A percentile compares a stretch with the other conserved stretches of the same genome.
phyloP scores from a whole-genome alignment of 441 rosid genomes.

The Euphorbia corollata region DNA sequence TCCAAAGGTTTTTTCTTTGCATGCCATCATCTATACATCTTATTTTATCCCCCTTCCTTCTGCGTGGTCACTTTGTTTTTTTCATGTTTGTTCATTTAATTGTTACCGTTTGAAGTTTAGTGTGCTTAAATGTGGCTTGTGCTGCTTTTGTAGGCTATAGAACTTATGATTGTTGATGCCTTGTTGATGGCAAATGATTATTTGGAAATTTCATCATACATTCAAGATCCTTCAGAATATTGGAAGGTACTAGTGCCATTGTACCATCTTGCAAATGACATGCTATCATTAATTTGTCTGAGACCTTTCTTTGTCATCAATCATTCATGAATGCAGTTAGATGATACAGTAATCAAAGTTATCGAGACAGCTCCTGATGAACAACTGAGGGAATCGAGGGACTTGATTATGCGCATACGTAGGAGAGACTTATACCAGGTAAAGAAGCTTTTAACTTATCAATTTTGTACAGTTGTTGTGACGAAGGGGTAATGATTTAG shows the following conservation, averaged over 20 bases:
- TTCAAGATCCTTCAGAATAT: slow-evolving; percentile 66
- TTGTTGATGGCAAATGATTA: slow-evolving; percentile 60
- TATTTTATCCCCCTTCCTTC: background rate
- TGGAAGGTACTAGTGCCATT: slow-evolving; percentile 54
- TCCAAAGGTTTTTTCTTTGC: background rate
- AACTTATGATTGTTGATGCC: slow-evolving; percentile 88
- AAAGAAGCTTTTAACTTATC: slow-evolving; percentile 7
- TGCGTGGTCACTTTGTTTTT: slow-evolving; percentile 9
- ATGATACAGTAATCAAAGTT: slow-evolving; percentile 70
- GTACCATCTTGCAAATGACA: background rate
- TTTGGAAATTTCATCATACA: slow-evolving; percentile 49
- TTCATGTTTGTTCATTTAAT: background rate
- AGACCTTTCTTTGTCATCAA: background rate
- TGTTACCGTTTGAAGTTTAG: background rate
- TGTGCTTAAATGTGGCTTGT: slow-evolving; percentile 9
- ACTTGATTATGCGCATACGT: slow-evolving; percentile 65
- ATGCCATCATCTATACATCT: background rate
- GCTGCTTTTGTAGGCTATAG: slow-evolving; percentile 59
- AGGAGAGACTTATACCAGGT: slow-evolving; percentile 85
- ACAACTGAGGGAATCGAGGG: slow-evolving; percentile 68
- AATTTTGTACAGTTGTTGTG: background rate
- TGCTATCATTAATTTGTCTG: background rate
- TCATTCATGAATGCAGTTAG: slow-evolving; percentile 48
- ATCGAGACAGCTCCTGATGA: slow-evolving; percentile 66
- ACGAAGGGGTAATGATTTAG: background rate